Conservation (phyloP, 73 alveolate species). For the Effrenium voratum region DNA sequence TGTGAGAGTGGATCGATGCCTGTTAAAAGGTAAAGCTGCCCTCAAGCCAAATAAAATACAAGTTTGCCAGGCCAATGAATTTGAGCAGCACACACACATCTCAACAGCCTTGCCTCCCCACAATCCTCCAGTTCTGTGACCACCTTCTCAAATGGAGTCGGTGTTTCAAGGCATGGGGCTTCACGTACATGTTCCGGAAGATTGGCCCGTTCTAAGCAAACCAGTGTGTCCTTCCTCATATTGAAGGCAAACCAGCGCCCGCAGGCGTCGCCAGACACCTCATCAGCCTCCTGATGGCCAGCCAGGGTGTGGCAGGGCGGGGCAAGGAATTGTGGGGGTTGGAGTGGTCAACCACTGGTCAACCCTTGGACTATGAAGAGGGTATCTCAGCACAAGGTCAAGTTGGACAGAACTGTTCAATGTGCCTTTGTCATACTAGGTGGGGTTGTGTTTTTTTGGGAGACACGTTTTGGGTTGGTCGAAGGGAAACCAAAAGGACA, state of each 20-base stretch:
- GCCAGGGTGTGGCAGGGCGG: neutral
- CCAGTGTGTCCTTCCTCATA: neutral
- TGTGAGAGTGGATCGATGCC: neutral
- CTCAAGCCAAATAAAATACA: neutral
- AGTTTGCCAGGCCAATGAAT: neutral
- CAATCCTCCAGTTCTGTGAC: neutral
- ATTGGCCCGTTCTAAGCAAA: neutral
- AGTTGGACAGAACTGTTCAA: too few species aligned
- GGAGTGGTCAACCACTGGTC: too few species aligned
- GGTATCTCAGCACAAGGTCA: too few species aligned
- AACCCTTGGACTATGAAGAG: too few species aligned
- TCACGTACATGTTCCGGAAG: neutral
- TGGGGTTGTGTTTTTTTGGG: too few species aligned
- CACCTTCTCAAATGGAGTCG: neutral
- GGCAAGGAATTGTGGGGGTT: too few species aligned
- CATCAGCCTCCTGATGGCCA: neutral
- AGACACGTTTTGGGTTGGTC: too few species aligned
- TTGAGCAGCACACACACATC: neutral
- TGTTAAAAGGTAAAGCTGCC: too few species aligned
- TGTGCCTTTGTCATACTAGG: too few species aligned
- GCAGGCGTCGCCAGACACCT: neutral
- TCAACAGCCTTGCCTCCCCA: constrained; percentile 14
- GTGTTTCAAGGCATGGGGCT: neutral
- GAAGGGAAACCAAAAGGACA: too few species aligned
- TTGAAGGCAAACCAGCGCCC: neutral